Conservation (phyloP, 208 protist species). For the Spongospora subterranea region DNA sequence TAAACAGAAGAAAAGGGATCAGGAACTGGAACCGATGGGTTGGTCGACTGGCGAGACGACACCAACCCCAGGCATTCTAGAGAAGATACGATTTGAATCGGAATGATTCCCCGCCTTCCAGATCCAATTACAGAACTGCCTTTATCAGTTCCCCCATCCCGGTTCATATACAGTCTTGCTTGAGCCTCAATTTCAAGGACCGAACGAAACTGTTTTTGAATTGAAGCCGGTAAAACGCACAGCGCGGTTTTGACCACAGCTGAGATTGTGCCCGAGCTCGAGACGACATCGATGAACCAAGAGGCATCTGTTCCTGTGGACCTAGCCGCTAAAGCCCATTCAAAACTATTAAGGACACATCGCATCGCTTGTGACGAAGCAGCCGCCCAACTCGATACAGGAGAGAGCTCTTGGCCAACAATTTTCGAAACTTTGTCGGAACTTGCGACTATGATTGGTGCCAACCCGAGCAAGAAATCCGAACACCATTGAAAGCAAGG, state of each 20-base stretch:
- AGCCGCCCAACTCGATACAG: no score
- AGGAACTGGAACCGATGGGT: background rate
- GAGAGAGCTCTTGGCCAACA: no score
- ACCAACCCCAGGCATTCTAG: conserved; percentile 9
- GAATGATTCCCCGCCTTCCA: conserved; percentile 28
- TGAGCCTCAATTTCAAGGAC: background rate
- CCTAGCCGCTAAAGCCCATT: no score
- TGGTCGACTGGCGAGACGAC: background rate
- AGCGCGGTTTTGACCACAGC: background rate
- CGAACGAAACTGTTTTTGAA: conserved; percentile 5
- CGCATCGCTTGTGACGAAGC: no score
- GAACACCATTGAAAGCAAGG: no score
- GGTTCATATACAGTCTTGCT: background rate
- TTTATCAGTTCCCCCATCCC: background rate
- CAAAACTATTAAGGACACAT: no score
- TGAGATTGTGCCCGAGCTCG: background rate
- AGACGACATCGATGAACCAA: no score
- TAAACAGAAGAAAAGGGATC: background rate
- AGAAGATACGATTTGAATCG: conserved; percentile 45
- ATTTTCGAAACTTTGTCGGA: no score
- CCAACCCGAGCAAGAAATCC: no score
- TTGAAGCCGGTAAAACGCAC: background rate
- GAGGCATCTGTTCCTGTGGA: no score
- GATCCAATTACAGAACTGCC: conserved; percentile 12
- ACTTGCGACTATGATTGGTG: no score